Percentiles rank a stretch among this genome's conserved stretches.
Evolutionary conservation across 176 grass and related monocot species (phyloP).

Genomic region (Elymus sibiricus): DNA sequence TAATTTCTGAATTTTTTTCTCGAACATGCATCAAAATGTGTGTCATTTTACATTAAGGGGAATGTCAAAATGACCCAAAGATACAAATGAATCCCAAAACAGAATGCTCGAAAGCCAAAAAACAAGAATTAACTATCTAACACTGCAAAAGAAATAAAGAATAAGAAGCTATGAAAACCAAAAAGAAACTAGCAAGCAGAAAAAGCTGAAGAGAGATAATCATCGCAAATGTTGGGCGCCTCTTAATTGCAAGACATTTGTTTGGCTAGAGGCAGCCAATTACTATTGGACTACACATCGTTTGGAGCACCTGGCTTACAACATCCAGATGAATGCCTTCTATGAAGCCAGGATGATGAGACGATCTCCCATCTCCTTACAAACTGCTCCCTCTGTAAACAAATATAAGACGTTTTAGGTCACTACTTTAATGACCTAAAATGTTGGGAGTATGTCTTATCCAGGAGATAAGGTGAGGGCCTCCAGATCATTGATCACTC

Average conservation of each 20-base stretch:
- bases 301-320: not conserved
- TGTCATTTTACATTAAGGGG: not conserved
- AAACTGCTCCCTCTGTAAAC: not conserved
- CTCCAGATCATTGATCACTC: not conserved
- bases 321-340: not conserved
- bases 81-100: not conserved
- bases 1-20: constrained; percentile 1
- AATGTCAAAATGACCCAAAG: not conserved
- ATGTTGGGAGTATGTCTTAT: not conserved
- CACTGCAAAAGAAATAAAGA: not conserved
- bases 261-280: not conserved
- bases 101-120: not conserved
- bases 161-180: not conserved
- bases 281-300: not conserved
- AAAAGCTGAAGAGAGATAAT: not conserved
- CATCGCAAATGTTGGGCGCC: not conserved
- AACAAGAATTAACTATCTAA: not conserved
- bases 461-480: not conserved
- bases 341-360: not conserved
- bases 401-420: too few relatives aligned
- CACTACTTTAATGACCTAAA: too few relatives aligned
- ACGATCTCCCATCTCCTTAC: not conserved
- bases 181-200: not conserved
- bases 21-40: not conserved
- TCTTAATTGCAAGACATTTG: not conserved